Evolutionary conservation across 176 grass and related monocot species (phyloP), one percentile per base, ranked within the genome.

Genomic region (Lolium multiflorum): DNA sequence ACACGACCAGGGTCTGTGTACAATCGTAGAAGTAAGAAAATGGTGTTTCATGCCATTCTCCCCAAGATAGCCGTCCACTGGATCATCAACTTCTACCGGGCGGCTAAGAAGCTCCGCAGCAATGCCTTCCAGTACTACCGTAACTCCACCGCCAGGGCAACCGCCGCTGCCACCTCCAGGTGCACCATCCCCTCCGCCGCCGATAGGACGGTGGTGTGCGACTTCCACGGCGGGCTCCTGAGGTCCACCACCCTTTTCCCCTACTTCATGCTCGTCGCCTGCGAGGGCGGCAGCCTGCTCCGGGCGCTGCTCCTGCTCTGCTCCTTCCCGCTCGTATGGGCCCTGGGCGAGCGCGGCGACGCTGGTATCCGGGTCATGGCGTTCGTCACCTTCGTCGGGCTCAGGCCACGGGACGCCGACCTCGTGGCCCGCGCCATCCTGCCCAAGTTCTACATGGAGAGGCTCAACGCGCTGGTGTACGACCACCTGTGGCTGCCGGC

Each of bases 241-340:
- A 81, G 90, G 44, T 76, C 91, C 44, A 44, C 63, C 1, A 64
- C 71, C 37, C 44, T 87, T 14, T 98, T 98, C 81, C 94, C 97
- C 67, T 98, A 87, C 97, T 98, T 98, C 93, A 98, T 98, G 94
- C 88, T 98, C 39, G 92, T 98, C 26, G 92, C 97, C 16, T 98
- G 72, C 76, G 97, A 98, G 91, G 97, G 90, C 2, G 97, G 94
- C 5, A 86, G 93, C 83, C 85, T 91, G 6, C 50, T 94, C 14
- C 88, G 97, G 20, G 90, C 90, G n/a, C 7, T 89, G 76, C 76
- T 98, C 3, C 73, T 98, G 69, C 88, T 98, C 72, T 60, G 84
- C 48, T 58, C 70, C 1, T 92, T 51, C 22, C 94, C 97, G 0
- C 49, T 96, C 37, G 64, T 96, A 64, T 92, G 82, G 44, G 54